Percentiles rank a stretch among this genome's conserved stretches.
These are phyloP conservation scores for Exophiala phaeomuriformis DNA, from an alignment of 2,329 filamentous ascomycete genomes.

Conservation along the genomic window DNA sequence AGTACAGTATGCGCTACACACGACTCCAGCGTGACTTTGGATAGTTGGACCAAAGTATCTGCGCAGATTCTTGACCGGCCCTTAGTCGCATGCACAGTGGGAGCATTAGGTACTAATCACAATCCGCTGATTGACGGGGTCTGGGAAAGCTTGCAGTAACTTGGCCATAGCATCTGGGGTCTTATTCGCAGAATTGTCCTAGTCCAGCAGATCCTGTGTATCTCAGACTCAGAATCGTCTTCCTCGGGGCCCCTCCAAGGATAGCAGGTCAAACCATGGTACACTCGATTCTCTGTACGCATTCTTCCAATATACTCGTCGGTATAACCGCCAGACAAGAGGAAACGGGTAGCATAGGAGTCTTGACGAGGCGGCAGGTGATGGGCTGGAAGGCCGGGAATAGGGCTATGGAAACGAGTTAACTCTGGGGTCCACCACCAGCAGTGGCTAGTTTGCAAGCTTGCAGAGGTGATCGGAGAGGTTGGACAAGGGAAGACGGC, in stretches of 20 bases:
- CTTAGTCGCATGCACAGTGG: too few species aligned
- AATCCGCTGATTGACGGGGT: too few species aligned
- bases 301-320: constrained; percentile 4
- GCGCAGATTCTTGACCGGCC: too few species aligned
- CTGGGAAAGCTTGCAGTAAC: too few species aligned
- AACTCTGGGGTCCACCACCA: too few species aligned
- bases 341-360: neutral
- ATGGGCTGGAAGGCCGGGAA: neutral
- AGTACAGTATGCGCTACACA: neutral
- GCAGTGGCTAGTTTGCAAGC: neutral
- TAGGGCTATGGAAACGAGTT: too few species aligned
- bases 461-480: neutral
- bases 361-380: neutral
- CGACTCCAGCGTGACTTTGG: neutral
- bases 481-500: constrained; percentile 7
- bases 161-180: neutral
- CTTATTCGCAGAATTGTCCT: neutral
- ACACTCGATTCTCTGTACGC: neutral
- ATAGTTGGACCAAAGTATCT: neutral
- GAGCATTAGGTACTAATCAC: too few species aligned
- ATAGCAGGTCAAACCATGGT: neutral
- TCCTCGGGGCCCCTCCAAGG: too few species aligned
- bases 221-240: neutral
- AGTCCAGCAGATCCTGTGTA: neutral
- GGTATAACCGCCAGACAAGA: constrained; percentile 4